Base-by-base conservation (phyloP, 2,329 filamentous ascomycete species). In the Cladosporium velox region DNA sequence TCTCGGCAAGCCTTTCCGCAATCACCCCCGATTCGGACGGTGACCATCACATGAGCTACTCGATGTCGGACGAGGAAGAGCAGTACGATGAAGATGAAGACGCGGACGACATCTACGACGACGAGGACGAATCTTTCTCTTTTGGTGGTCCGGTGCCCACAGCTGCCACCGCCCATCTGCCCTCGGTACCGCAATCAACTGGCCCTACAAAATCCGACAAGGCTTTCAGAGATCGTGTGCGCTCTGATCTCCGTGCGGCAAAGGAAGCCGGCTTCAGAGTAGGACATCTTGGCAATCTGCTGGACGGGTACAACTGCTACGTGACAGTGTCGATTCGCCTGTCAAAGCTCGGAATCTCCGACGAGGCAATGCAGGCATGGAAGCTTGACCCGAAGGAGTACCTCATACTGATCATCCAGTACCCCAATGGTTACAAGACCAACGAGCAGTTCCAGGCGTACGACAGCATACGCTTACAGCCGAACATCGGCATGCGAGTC, bases 331-430 rank as follows among this genome's bases (percentile, higher is more conserved):
- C 92, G 0, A 85, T 91, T 34, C 87, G 87, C 4, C 85, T 91
- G 34, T 81, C 84, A 4, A 90, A 90, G 71, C 84, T 97, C 1
- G 88, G 86, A 0, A 86, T 97, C 14, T 90, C 91, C 0, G 84
- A 89, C 44, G 91, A 93, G 72, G 88, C 88, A 0, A 85, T 92
- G 77, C 84, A 90, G 72, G 91, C 92, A 1, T 97, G 93, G 93
- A 85, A 89, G 67, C 76, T 97, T 12, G 78, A 85, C 15, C 78
- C 82, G 0, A 77, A 82, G 0, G 89, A 93, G 38, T 93, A 94
- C 72, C 77, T 96, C 47, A 85, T 94, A 4, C 81, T 96, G 4
- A 80, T 97, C 26, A 84, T 95, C 52, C 85, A 85, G 41, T 90
- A 90, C 69, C 79, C 82, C 0, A 76, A 77, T n/a, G 83, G 81